Base-by-base conservation (phyloP, 805 yeast species). In the Diddensiella transvaalensis region DNA sequence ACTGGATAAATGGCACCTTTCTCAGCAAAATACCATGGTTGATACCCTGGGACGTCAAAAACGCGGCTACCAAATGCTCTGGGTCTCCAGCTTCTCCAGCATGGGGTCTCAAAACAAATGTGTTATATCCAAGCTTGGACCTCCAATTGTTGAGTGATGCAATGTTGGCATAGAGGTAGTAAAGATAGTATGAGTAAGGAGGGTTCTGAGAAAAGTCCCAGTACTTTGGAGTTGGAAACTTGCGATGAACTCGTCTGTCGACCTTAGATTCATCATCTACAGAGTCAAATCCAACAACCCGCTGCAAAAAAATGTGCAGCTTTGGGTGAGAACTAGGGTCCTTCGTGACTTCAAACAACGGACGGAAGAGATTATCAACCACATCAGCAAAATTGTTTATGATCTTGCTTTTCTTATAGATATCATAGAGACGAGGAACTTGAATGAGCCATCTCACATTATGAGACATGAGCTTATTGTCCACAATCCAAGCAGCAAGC, bases 61-160 rank as follows among this genome's bases (percentile, higher is more conserved):
- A 93, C 1, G 99, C 90, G 44, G 90, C 78, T 40, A 90, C 87
- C 62, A 95, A 74, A 71, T 93, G 99, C 62, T 93, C 98, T 1
- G 98, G 97, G 63, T 93, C 99, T 51, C 99, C 99, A n/a, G 99
- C 99, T 68, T 93, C 99, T 54, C 99, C 99, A 58, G 96, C 87
- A 67, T 93, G 99, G 2, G 99, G 99, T 60, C 99, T 79, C 59
- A 93, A 72, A n/a, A 88, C 95, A 68, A 93, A 83, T 0, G 97
- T 90, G 65, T 86, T 90, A 68, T 80, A 85, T 0, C 86, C 85
- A 49, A 90, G 76, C 49, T 72, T 75, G 29, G 74, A 70, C 68
- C 99, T 79, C 80, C 91, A 85, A 54, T 83, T 81, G 63, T 93
- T 93, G 65, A 93, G 75, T 5, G 96, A 79, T 2, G 95, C 80